Percentiles rank a stretch among this genome's conserved stretches.
Evolutionary conservation across 768 basidiomycete genomes (phyloP).

Genomic region (Suillus weaverae): DNA sequence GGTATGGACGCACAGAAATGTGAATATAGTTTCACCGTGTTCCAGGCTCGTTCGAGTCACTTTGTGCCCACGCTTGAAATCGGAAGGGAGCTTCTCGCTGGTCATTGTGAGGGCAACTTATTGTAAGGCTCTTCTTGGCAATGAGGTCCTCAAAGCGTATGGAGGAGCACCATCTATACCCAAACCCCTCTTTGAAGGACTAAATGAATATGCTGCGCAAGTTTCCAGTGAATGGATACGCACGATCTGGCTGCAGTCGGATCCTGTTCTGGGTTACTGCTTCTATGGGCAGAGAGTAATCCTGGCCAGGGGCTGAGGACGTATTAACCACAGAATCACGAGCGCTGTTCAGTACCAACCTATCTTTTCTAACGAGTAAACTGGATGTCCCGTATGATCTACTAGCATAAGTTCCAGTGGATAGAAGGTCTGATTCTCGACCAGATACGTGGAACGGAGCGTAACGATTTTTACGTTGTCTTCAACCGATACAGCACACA

Average conservation of each 20-base stretch:
- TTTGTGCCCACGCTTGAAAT: conserved; percentile 89
- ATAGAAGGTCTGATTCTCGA: conserved; percentile 89
- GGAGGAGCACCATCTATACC: conserved; percentile 89
- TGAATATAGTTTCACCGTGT: conserved; percentile 45
- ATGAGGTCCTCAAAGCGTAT: conserved; percentile 90
- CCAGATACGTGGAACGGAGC: conserved; percentile 86
- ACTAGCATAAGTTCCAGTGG: conserved; percentile 90
- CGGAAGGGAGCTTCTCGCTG: conserved; percentile 86
- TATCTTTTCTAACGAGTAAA: conserved; percentile 81
- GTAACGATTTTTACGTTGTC: conserved; percentile 95
- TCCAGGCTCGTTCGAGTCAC: conserved; percentile 57
- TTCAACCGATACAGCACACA: conserved; percentile 87
- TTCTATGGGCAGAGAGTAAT: conserved; percentile 88
- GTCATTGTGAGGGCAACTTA: conserved; percentile 84
- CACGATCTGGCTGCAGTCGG: conserved; percentile 90
- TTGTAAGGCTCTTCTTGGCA: conserved; percentile 63
- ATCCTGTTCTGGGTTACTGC: conserved; percentile 81
- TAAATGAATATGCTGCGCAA: background rate
- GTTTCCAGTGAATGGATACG: conserved; percentile 29
- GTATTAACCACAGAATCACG: conserved; percentile 4
- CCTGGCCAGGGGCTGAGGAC: conserved; percentile 70
- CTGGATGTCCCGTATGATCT: conserved; percentile 80
- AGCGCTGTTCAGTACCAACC: conserved; percentile 37
- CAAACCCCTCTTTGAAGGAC: conserved; percentile 77
- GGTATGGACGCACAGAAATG: background rate